A percentile compares a stretch with the other conserved stretches of the same genome.
These are phyloP conservation scores for Nicotiana undulata DNA, from an alignment of 257 asterid genomes.

Conservation along the genomic window DNA sequence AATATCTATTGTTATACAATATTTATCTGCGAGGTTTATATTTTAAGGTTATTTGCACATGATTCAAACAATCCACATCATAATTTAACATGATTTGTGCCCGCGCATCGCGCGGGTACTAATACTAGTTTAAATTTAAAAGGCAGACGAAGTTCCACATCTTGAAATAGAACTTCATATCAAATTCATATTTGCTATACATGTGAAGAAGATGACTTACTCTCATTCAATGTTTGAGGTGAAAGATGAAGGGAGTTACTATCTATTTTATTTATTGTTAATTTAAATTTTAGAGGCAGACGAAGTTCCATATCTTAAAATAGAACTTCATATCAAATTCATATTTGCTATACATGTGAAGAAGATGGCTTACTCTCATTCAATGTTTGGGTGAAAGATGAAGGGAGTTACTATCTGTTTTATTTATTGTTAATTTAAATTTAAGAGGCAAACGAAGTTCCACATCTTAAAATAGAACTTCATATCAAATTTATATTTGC, in stretches of 20 bases:
- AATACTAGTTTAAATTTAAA: no score
- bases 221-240: background rate
- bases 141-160: background rate
- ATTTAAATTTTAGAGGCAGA: no score
- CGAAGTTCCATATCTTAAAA: background rate
- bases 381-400: background rate
- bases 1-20: no score
- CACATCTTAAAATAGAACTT: background rate
- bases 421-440: no score
- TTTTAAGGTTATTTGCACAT: no score
- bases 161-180: background rate
- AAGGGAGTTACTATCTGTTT: no score
- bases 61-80: no score
- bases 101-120: no score
- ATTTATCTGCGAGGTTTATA: no score
- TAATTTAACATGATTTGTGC: no score
- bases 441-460: background rate
- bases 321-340: background rate
- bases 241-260: background rate
- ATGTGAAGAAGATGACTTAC: background rate
- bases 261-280: background rate
- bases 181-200: background rate
- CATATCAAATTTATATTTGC: background rate
- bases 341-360: background rate
- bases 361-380: background rate